phyloP scores from a whole-genome alignment of 495 filamentous ascomycete species.

The Arthonia radiata region DNA sequence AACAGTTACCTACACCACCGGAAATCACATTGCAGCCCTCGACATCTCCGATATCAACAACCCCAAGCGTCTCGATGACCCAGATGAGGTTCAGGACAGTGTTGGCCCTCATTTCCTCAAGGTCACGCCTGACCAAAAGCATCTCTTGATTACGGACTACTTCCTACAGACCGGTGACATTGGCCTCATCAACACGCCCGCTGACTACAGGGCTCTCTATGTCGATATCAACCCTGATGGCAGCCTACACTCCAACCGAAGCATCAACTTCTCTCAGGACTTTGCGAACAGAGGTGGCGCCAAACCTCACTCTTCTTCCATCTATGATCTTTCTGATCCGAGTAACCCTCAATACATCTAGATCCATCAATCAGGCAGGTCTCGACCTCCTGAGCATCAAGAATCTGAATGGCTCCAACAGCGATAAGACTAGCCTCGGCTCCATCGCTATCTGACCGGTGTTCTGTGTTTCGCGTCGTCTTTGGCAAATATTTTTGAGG shows the following conservation, averaged over 20 bases:
- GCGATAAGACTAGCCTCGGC: no score
- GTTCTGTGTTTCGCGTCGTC: no score
- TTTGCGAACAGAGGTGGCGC: constrained; percentile 30
- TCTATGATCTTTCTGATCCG: constrained; percentile 33
- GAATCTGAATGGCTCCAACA: no score
- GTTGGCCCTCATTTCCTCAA: constrained; percentile 40
- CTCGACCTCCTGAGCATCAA: no score
- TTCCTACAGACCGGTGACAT: constrained; percentile 40
- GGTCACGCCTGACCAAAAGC: constrained; percentile 37
- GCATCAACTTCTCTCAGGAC: constrained; percentile 27
- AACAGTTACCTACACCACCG: constrained; percentile 29
- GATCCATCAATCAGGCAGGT: no score
- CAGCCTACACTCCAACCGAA: constrained; percentile 28
- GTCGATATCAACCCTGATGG: constrained; percentile 32
- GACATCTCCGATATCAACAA: constrained; percentile 36
- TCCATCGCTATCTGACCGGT: no score
- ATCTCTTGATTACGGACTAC: constrained; percentile 37
- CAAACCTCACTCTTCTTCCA: constrained; percentile 31
- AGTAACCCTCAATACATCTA: constrained; percentile 17
- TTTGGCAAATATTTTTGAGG: no score
- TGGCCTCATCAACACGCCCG: constrained; percentile 34
- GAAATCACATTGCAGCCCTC: constrained; percentile 36
- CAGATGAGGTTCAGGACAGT: constrained; percentile 29
- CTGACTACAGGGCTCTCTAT: constrained; percentile 36
- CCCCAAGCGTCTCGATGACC: constrained; percentile 34